Conservation (phyloP, 495 filamentous ascomycete genomes). For the Aspergillus avenaceus region DNA sequence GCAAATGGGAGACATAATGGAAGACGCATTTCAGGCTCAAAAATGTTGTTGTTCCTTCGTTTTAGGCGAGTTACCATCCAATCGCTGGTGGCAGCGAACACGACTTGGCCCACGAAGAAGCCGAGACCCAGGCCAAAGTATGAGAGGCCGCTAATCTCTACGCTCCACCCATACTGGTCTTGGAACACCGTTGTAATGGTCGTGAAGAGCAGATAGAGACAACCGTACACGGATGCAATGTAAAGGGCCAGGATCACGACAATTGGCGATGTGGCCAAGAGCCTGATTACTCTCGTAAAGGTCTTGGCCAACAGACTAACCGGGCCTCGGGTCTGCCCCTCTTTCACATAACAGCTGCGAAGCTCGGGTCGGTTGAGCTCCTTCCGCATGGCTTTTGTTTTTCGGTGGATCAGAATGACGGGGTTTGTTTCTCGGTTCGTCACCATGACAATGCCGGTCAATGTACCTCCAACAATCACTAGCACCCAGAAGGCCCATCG, state of each 20-base stretch:
- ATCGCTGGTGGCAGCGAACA: constrained; percentile 50
- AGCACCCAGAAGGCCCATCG: constrained; percentile 63
- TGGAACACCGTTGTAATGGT: constrained; percentile 63
- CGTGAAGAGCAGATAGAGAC: constrained; percentile 66
- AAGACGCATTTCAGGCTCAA: constrained; percentile 62
- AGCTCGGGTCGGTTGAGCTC: constrained; percentile 30
- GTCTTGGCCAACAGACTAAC: background rate
- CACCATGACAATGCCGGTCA: constrained; percentile 30
- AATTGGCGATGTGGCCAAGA: constrained; percentile 46
- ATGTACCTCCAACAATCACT: constrained; percentile 38
- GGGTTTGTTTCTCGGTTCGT: constrained; percentile 51
- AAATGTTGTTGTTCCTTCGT: constrained; percentile 45
- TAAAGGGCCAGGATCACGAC: constrained; percentile 52
- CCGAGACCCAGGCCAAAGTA: constrained; percentile 61
- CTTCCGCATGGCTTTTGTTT: constrained; percentile 38
- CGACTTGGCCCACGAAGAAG: constrained; percentile 42
- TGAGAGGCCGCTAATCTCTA: constrained; percentile 53
- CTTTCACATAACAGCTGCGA: constrained; percentile 17
- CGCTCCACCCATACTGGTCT: constrained; percentile 49
- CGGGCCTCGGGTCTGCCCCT: background rate
- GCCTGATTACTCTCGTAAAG: background rate
- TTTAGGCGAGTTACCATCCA: constrained; percentile 56
- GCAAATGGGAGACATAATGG: constrained; percentile 58
- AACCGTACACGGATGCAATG: constrained; percentile 58
- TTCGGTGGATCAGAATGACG: constrained; percentile 46